Evolutionary conservation across 257 asterid genomes (phyloP).

Genomic region (Penstemon davidsonii): DNA sequence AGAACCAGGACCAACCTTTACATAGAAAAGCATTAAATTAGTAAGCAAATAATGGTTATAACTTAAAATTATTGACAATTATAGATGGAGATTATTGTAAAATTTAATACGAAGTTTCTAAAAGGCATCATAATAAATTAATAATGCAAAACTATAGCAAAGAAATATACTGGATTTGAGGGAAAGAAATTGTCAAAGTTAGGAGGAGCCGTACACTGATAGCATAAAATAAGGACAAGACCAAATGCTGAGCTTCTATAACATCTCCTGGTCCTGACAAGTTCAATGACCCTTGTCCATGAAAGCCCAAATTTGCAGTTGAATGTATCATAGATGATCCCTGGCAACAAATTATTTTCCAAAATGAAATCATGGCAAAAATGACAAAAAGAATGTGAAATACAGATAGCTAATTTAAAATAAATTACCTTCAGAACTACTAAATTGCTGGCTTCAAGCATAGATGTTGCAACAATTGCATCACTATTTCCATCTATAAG

Average conservation of each 20-base stretch:
- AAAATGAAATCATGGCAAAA: constrained; percentile 26
- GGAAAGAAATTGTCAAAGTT: constrained; percentile 23
- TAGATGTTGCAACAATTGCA: constrained; percentile 72
- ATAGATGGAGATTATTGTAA: constrained; percentile 2
- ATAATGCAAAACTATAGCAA: background rate
- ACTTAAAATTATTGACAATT: constrained; percentile 8
- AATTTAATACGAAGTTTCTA: background rate
- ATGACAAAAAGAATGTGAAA: constrained; percentile 8
- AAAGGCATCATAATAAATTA: background rate
- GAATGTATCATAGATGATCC: constrained; percentile 89
- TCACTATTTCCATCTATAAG: constrained; percentile 72
- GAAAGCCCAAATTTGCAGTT: constrained; percentile 85
- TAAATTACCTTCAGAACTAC: constrained; percentile 78
- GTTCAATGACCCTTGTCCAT: constrained; percentile 94
- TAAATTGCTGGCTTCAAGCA: constrained; percentile 91
- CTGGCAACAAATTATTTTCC: constrained; percentile 37
- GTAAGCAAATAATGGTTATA: constrained; percentile 30
- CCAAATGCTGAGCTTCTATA: constrained; percentile 90
- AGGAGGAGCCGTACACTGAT: constrained; percentile 62
- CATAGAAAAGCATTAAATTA: constrained; percentile 20
- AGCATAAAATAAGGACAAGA: constrained; percentile 80
- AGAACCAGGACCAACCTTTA: constrained; percentile 91
- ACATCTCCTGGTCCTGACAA: constrained; percentile 84
- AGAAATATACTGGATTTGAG: background rate
- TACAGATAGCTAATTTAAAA: constrained; percentile 17